Base-by-base conservation (phyloP, 441 rosid genomes). In the Monsonia emarginata region DNA sequence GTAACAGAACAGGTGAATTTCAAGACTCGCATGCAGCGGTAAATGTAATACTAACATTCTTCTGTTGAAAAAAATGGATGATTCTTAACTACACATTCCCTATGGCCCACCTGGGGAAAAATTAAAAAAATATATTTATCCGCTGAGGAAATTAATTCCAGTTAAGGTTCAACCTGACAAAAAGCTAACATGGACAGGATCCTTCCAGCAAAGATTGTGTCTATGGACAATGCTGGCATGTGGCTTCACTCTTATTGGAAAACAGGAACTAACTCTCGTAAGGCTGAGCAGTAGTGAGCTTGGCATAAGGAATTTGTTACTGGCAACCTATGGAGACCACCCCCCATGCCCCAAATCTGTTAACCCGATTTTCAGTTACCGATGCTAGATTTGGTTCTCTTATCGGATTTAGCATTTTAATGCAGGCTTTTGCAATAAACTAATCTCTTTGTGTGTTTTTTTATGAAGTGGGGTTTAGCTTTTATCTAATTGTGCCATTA, bases 211-310 rank as follows among this genome's bases (percentile, higher is more conserved):
- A 13, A 74, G 81, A 69, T 77, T 68, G 66, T 72, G 78, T 83
- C 78, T 71, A 72, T 68, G 65, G 64, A 66, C 77, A 75, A 79
- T 57, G 70, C 34, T 75, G 69, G 78, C 85, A 83, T 83, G 86
- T 81, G 85, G 80, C 50, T 74, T 65, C 82, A 72, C 74, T 74
- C 69, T 79, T 52, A 74, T 75, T 71, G 83, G 81, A 79, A 67
- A 60, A 9, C 27, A 66, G 70, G 64, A 76, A 71, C 76, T n/a
- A n/a, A n/a, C n/a, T n/a, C 69, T 72, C 61, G 62, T 63, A 67
- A 68, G 69, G 57, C 21, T 34, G 54, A 63, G 67, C 65, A 61
- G 44, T 52, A 65, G 66, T 71, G 66, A 72, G 66, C 54, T 54
- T 30, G 59, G 69, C 72, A 65, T 60, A 52, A 66, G 32, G 70